phyloP scores from a whole-genome alignment of 208 protist genomes.

The Acanthamoeba healyi region DNA sequence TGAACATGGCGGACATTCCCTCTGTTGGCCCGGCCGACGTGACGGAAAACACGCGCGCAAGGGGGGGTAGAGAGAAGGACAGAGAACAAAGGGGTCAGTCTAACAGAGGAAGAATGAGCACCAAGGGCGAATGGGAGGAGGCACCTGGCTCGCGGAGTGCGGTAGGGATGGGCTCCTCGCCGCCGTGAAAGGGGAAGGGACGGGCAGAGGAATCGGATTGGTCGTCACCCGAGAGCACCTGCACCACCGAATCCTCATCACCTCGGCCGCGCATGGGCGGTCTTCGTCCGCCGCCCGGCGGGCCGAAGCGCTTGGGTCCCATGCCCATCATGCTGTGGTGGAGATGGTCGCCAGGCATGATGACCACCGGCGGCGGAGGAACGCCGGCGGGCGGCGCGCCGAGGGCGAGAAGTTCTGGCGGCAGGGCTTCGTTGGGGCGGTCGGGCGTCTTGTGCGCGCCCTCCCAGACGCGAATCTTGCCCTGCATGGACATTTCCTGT shows the following conservation, averaged over 20 bases:
- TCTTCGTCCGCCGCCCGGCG: neutral
- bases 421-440: neutral
- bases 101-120: no score
- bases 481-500: constrained; percentile 57
- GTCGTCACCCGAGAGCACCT: neutral
- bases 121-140: neutral
- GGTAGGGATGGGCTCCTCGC: neutral
- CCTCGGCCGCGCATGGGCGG: neutral
- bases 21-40: neutral
- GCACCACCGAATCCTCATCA: constrained; percentile 26
- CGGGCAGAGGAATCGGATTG: neutral
- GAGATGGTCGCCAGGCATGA: neutral
- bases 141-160: neutral
- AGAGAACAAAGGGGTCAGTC: no score
- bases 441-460: neutral
- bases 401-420: constrained; percentile 1
- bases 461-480: constrained; percentile 66
- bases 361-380: neutral
- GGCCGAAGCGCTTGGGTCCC: no score
- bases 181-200: neutral
- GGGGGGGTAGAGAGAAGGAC: no score
- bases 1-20: neutral
- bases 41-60: no score
- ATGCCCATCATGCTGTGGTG: neutral
- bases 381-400: neutral